Base-by-base conservation (phyloP, 108 stramenopile species). In the Cyclotella baltica region DNA sequence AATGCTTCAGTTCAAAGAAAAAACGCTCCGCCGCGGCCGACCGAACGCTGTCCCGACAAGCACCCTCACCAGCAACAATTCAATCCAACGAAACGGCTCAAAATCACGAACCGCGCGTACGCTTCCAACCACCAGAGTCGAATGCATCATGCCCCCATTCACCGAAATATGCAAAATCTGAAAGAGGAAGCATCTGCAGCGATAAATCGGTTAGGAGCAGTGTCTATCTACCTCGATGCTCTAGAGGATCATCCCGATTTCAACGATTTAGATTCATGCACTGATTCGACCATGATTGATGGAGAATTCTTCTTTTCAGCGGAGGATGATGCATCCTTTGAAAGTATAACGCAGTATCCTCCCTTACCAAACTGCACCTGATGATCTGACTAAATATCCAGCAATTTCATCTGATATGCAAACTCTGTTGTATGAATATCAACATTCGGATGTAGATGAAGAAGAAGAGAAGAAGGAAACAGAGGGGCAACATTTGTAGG, bases 221-320 rank as follows among this genome's bases (percentile, higher is more conserved):
- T n/a, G n/a, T n/a, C n/a, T n/a, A 63, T 71, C 37, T 78, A 70
- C 70, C 67, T 78, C 25, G 77, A 78, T 11, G 63, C 77, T 28
- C 19, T 40, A 5, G 70, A 78, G 18, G 77, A 62, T 36, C 56
- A 70, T 19, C 23, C 28, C 22, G 70, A 71, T 40, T 67, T 50
- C 22, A 67, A 35, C 58, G 65, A 63, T 25, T 66, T 51, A 46
- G 29, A 78, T 31, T 29, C 57, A 30, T 78, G 19, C 4, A 4
- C 71, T 31, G 58, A 53, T 10, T 53, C 67, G 3, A 10, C 71
- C 16, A 34, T 70, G 62, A 72, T 78, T 4, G 78, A 78, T 28
- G 78, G 70, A 13, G 70, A 78, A 65, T 78, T 43, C 43, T 78
- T 66, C 62, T 78, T 78, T 37, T 46, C 62, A 25, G 78, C 78